A percentile compares a stretch with the other conserved stretches of the same genome.
These are phyloP conservation scores for Cryptococcus depauperatus DNA, from an alignment of 1,284 basidiomycete genomes.

Conservation along the genomic window DNA sequence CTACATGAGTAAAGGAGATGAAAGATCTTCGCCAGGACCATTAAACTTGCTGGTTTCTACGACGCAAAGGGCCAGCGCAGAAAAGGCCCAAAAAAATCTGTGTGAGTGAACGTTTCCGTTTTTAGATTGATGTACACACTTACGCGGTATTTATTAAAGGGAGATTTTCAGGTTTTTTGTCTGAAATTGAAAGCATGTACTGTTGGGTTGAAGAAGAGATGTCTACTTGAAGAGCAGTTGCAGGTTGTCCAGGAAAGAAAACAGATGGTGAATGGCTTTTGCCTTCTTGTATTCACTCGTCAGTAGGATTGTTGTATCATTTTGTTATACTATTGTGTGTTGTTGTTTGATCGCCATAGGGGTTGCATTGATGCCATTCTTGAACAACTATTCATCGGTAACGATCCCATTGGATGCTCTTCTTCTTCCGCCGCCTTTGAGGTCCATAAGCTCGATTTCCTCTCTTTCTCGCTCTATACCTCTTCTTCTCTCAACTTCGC, in stretches of 20 bases:
- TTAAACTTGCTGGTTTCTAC: not conserved
- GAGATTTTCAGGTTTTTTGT: constrained; percentile 80
- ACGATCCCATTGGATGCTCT: constrained; percentile 9
- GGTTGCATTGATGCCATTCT: too few species aligned
- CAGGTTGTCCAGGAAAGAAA: too few species aligned
- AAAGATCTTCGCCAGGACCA: too few species aligned
- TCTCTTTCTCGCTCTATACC: constrained; percentile 11
- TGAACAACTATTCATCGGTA: too few species aligned
- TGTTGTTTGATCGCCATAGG: too few species aligned
- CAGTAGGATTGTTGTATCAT: too few species aligned
- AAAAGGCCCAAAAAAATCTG: constrained; percentile 63
- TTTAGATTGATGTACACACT: not conserved
- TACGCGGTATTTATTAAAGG: constrained; percentile 47
- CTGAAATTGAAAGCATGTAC: constrained; percentile 61
- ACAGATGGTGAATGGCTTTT: too few species aligned
- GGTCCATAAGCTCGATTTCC: constrained; percentile 29
- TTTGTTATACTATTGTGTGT: too few species aligned
- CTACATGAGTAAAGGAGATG: constrained; percentile 49
- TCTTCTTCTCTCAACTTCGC: constrained; percentile 20
- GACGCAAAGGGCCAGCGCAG: constrained; percentile 50
- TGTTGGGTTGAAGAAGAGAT: constrained; percentile 28
- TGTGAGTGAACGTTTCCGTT: constrained; percentile 16
- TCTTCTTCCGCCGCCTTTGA: constrained; percentile 18
- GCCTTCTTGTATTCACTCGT: not conserved
- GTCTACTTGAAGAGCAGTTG: too few species aligned